Evolutionary conservation across 2,329 filamentous ascomycete genomes (phyloP), one percentile per base, ranked within the genome.

Genomic region (Atkinsonella hypoxylon): DNA sequence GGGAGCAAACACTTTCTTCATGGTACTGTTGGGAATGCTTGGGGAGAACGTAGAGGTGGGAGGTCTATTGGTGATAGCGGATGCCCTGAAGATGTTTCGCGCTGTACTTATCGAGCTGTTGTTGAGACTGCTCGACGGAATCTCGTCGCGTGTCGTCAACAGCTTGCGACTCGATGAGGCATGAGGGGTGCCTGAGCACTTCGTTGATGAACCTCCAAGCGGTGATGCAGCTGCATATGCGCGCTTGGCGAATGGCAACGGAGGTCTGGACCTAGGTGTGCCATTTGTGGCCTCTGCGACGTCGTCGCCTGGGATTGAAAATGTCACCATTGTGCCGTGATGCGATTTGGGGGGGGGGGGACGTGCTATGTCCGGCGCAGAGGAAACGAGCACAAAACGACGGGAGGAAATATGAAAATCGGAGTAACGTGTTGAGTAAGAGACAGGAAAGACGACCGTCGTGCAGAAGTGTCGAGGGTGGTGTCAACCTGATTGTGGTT

Each of bases 1-100:
- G 48, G 71, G 59, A 55, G 73, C 68, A 55, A 78, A 77, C 45
- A 71, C 69, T 61, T 71, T 73, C 53, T 71, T 76, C 58, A 69
- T 61, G 2, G 71, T 70, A 60, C 66, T 73, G 36, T 66, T 58
- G 2, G 73, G 68, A 36, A 75, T 58, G 53, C 64, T 71, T 4
- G 74, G 71, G 6, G 74, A 71, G 59, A 77, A 77, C 49, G 66
- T 54, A 18, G 58, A 53, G 26, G 58, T 48, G 12, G 61, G 57
- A 38, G 65, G 60, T 51, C 59, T 67, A 17, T 67, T 64, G 55
- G 55, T 57, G 53, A 67, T 62, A 51, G 64, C 60, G 17, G 70
- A 70, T 3, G 68, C 63, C 47, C 67, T 63, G 51, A 73, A 73
- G 32, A 73, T 69, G 53, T 72, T 73, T 54, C 67, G 66, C 40